phyloP scores from a whole-genome alignment of 1,284 basidiomycete species.

The Cryptococcus amylolentus region DNA sequence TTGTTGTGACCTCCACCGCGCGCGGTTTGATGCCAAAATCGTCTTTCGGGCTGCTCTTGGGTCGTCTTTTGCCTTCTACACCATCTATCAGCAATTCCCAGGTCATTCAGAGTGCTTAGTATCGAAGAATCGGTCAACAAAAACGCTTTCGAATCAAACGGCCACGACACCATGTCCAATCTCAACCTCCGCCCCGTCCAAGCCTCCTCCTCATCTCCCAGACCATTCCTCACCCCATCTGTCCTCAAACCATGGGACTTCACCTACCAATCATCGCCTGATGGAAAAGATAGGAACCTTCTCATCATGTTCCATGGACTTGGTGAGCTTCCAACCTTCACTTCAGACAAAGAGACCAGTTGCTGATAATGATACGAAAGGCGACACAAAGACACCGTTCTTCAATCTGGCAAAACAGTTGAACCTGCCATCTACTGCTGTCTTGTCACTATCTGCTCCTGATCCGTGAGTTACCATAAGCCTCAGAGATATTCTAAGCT shows the following conservation, averaged over 20 bases:
- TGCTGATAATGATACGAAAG: constrained; percentile 49
- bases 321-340: constrained; percentile 54
- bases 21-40: neutral
- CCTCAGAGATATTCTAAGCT: neutral
- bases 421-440: constrained; percentile 80
- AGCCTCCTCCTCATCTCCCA: constrained; percentile 6
- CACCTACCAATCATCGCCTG: constrained; percentile 44
- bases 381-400: constrained; percentile 77
- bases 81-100: neutral
- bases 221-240: constrained; percentile 20
- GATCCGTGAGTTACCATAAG: constrained; percentile 57
- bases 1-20: neutral
- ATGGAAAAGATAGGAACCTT: constrained; percentile 81
- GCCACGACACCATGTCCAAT: constrained; percentile 15
- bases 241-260: constrained; percentile 39
- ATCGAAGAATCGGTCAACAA: neutral
- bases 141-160: neutral
- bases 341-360: neutral
- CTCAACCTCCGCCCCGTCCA: constrained; percentile 34
- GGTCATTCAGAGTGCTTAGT: neutral
- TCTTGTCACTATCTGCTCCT: constrained; percentile 73
- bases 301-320: constrained; percentile 82
- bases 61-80: neutral
- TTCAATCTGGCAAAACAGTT: constrained; percentile 66
- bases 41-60: neutral